Conservation (phyloP, 2,329 filamentous ascomycete species). For the Leptographium flavum region DNA sequence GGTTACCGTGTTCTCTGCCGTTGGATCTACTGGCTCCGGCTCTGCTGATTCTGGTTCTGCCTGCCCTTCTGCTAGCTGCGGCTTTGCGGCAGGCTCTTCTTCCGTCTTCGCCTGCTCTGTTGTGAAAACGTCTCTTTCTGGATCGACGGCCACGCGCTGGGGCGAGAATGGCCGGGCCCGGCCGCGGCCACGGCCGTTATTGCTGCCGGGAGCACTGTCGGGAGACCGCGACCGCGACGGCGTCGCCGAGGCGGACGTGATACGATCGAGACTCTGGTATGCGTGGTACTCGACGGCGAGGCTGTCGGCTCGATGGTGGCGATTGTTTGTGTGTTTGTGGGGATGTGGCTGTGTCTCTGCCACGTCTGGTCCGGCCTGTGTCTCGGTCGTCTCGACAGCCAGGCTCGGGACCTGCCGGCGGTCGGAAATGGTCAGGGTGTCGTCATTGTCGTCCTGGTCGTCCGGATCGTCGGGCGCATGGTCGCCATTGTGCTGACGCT, state of each 20-base stretch:
- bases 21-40: not conserved
- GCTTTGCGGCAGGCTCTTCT: not conserved
- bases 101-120: not conserved
- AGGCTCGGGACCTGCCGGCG: not conserved
- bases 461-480: not conserved
- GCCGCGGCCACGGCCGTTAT: constrained; percentile 20
- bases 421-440: not conserved
- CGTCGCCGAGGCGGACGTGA: constrained; percentile 24
- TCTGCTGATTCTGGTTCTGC: not conserved
- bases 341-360: too few relatives aligned
- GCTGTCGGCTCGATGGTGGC: constrained; percentile 34
- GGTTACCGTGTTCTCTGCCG: too few relatives aligned
- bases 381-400: not conserved
- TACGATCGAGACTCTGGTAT: constrained; percentile 42
- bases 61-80: not conserved
- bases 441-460: not conserved
- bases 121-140: constrained; percentile 16
- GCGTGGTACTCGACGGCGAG: constrained; percentile 28
- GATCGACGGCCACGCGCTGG: constrained; percentile 25
- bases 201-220: constrained; percentile 17
- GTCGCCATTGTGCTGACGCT: too few relatives aligned
- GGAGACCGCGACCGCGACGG: constrained; percentile 41
- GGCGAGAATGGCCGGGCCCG: constrained; percentile 45
- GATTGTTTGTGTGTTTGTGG: not conserved
- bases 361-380: not conserved